phyloP scores from a whole-genome alignment of 1,284 basidiomycete genomes.

The Microbotryum scabiosae region DNA sequence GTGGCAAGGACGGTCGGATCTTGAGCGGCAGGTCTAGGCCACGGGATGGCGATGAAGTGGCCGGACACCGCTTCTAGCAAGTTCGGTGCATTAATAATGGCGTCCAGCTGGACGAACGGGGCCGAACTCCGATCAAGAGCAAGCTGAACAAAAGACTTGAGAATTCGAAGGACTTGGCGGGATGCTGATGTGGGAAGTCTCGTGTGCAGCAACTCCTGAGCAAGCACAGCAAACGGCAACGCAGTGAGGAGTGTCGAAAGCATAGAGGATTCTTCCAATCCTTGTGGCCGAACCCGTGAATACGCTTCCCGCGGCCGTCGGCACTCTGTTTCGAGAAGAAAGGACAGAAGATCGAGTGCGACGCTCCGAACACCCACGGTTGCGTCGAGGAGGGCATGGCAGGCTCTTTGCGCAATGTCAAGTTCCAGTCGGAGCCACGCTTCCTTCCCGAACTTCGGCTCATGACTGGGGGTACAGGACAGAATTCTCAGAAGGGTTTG shows the following conservation, averaged over 20 bases:
- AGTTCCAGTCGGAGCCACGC: slow-evolving; percentile 3
- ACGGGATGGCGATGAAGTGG: slow-evolving; percentile 10
- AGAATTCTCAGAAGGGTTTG: slow-evolving; percentile 12
- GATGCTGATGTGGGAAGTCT: slow-evolving; percentile 49
- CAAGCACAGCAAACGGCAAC: slow-evolving; percentile 49
- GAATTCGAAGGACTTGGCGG: slow-evolving; percentile 54
- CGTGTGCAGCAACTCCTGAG: slow-evolving; percentile 42
- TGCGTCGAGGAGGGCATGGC: slow-evolving; percentile 12
- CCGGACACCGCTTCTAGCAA: slow-evolving; percentile 6
- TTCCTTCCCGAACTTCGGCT: neutral
- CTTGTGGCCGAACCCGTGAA: slow-evolving; percentile 2
- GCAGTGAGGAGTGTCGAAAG: slow-evolving; percentile 6
- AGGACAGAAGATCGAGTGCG: neutral
- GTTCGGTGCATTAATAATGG: neutral
- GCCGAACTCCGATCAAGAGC: slow-evolving; percentile 45
- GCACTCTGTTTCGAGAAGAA: slow-evolving; percentile 5
- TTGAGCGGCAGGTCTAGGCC: slow-evolving; percentile 3
- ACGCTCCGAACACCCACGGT: slow-evolving; percentile 9
- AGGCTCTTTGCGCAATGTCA: slow-evolving; percentile 2
- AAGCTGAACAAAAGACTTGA: slow-evolving; percentile 51
- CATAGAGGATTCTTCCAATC: neutral
- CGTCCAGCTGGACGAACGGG: neutral
- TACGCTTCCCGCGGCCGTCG: neutral
- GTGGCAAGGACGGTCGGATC: neutral
- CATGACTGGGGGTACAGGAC: neutral